Percentiles rank a stretch among this genome's conserved stretches.
These are phyloP conservation scores for Coleophoma eucalyptorum DNA, from an alignment of 2,329 filamentous ascomycete genomes.

Conservation along the genomic window DNA sequence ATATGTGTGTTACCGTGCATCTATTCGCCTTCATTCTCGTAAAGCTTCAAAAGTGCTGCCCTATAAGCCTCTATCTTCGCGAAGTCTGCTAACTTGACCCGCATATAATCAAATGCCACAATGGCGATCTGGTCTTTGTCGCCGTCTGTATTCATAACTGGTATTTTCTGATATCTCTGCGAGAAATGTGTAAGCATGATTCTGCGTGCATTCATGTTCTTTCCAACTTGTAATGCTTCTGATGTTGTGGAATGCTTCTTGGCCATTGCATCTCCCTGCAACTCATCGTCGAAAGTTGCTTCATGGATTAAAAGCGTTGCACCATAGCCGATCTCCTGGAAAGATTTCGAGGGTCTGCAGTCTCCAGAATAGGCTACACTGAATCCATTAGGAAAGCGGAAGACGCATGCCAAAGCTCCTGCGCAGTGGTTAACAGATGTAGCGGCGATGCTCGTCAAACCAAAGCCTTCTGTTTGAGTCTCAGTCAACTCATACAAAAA, in stretches of 20 bases:
- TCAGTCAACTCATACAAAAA: conserved; percentile 28
- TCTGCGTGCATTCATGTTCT: conserved; percentile 72
- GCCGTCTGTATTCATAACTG: conserved; percentile 32
- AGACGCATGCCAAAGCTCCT: conserved; percentile 69
- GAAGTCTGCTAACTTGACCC: conserved; percentile 67
- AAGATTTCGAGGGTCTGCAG: conserved; percentile 72
- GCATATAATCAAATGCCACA: conserved; percentile 78
- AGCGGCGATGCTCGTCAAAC: conserved; percentile 64
- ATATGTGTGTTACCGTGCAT: neutral
- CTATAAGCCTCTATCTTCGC: conserved; percentile 60
- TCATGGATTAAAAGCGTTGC: conserved; percentile 90
- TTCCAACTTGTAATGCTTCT: conserved; percentile 78
- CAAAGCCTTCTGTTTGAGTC: conserved; percentile 45
- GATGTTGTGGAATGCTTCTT: conserved; percentile 90
- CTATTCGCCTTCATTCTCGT: conserved; percentile 33
- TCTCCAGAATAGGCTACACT: conserved; percentile 93
- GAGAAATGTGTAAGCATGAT: conserved; percentile 92
- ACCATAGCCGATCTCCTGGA: conserved; percentile 66
- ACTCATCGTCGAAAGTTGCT: conserved; percentile 90
- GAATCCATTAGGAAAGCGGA: conserved; percentile 77
- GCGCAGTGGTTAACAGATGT: conserved; percentile 74
- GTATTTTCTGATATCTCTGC: conserved; percentile 68
- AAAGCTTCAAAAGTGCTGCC: conserved; percentile 53
- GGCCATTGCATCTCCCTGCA: conserved; percentile 69
- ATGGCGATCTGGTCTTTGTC: conserved; percentile 58